Evolutionary conservation across 352 stramenopile genomes (phyloP), one percentile per base, ranked within the genome.

Genomic region (Globisporangium uncinulatum): DNA sequence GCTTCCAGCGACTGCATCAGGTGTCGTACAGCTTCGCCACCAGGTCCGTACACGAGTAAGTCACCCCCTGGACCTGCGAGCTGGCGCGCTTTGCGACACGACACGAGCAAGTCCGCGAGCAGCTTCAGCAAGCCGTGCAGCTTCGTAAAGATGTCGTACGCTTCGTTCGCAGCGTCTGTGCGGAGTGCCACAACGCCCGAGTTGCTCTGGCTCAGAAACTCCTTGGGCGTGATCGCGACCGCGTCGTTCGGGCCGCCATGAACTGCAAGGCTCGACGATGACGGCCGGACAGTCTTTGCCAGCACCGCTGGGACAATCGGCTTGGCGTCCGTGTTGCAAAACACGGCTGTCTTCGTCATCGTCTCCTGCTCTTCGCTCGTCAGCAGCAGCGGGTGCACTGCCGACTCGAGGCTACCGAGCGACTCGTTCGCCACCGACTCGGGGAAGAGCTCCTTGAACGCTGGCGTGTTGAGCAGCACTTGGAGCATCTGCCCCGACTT

Each of bases 401-500:
- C 62, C 21, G 83, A 68, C 49, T 80, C 67, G 3, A 75, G 66
- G 8, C 68, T 59, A n/a, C 62, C 57, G 14, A 71, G 60, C 20
- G 59, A 52, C 0, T 68, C 54, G 6, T 66, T 67, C 31, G 74
- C 76, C 59, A 64, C 32, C 42, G 70, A 67, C 29, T 78, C 69
- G 0, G 74, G 74, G 21, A 91, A 92, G 11, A 91, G 50, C 56
- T 83, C 69, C 77, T 86, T 89, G 64, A 94, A 94, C 9, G 82
- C 91, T 14, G 82, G 80, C 4, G 84, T 92, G 13, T 74, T 89
- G 7, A 94, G 70, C 44, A 94, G 51, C 44, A 94, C 65, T 50
- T 92, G 76, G 0, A 94, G 75, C 82, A 94, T 90, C 51, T 94
- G 73, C 6, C 83, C 83, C 4, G 83, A 91, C 66, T 92, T 94